A percentile compares a stretch with the other conserved stretches of the same genome.
Conservation (phyloP, 192 early-diverging fungal genomes). For the Oehlia diaphana region DNA sequence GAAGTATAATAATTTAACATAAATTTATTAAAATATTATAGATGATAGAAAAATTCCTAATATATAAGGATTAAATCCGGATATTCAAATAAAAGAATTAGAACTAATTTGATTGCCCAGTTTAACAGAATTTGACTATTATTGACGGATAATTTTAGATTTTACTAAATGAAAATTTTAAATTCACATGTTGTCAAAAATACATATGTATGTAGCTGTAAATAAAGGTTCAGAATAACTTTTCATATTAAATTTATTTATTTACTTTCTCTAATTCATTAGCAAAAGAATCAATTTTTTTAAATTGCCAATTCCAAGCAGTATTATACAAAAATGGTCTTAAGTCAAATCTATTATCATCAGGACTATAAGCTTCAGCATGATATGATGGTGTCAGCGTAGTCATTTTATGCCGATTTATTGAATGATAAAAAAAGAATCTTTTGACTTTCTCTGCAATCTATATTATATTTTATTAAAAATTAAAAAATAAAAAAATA, state of each 20-base stretch:
- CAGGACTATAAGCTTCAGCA: slow-evolving; percentile 92
- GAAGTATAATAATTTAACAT: too few species aligned
- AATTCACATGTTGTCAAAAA: too few species aligned
- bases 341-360: slow-evolving; percentile 97
- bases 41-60: too few species aligned
- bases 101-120: too few species aligned
- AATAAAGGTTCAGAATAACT: too few species aligned
- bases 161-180: too few species aligned
- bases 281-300: slow-evolving; percentile 63
- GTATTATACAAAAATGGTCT: slow-evolving; percentile 95
- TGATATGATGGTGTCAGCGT: slow-evolving; percentile 95
- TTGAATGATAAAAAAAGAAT: slow-evolving; percentile 96
- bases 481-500: background rate
- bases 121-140: too few species aligned
- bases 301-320: slow-evolving; percentile 93
- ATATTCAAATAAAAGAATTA: too few species aligned
- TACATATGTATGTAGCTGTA: too few species aligned
- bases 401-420: slow-evolving; percentile 99
- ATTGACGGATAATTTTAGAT: too few species aligned
- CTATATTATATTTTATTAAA: slow-evolving; percentile 36
- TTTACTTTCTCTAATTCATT: slow-evolving; percentile 10
- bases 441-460: slow-evolving; percentile 91
- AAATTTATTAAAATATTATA: too few species aligned
- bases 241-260: background rate
- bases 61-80: too few species aligned